Evolutionary conservation across 768 basidiomycete genomes (phyloP), one percentile per base, ranked within the genome.

Genomic region (Fistulinella prunicolor): DNA sequence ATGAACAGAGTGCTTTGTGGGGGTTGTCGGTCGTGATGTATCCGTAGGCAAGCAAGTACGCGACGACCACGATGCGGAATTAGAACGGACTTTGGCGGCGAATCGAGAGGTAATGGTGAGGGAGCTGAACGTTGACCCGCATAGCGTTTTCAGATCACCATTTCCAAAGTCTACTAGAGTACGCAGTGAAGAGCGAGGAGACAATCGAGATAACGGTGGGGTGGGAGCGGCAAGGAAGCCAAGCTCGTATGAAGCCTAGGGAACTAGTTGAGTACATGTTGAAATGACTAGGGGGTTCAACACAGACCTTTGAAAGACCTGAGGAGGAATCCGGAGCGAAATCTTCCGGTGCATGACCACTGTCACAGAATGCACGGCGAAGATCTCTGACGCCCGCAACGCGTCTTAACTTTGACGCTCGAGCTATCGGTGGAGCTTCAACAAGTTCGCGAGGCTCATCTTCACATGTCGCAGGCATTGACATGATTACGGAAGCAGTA

Each of bases 391-490:
- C 12, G 14, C 57, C 57, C 23, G 53, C 37, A 32, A 64, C 49
- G 32, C 64, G 64, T 48, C 63, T 59, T 16, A 64, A 42, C 41
- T 53, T 63, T 19, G 50, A 44, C 17, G 26, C 16, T 16, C 19
- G 55, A 39, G 41, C 17, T 26, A 30, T 40, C 1, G 45, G 32
- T 21, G 34, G 19, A 34, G 22, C 28, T 24, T 28, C 12, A 38
- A 34, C n/a, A 13, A 20, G 22, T 19, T 42, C 6, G 21, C 5
- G 17, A 32, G 36, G 47, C 9, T 51, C 39, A 21, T 58, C 53
- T 14, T 63, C 61, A 2, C 40, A 56, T 17, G 65, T 66, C 13
- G 62, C 64, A 20, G 65, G 65, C 38, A 66, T 48, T 21, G 64
- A 56, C 47, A 35, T 44, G 48, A 68, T 44, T 24, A 66, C 42